Evolutionary conservation across 768 basidiomycete species (phyloP).

Genomic region (Mycena sanguinolenta): DNA sequence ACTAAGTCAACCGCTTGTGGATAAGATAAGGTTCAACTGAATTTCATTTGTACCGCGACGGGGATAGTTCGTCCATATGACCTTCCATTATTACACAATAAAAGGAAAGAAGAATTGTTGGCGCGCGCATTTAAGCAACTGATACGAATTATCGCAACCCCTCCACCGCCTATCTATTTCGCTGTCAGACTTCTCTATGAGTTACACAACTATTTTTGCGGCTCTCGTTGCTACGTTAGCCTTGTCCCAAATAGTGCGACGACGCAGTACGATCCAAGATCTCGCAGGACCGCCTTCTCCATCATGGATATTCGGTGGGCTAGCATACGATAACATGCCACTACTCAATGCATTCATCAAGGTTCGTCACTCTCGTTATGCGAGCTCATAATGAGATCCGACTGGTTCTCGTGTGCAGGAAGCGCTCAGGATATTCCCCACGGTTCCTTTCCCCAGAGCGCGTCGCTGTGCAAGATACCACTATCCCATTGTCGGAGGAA

Average conservation of each 20-base stretch:
- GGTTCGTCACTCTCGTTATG: neutral
- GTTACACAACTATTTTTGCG: neutral
- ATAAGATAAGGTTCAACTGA: no score
- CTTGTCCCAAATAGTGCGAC: neutral
- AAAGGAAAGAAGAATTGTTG: no score
- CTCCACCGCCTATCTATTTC: no score
- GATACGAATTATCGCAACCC: no score
- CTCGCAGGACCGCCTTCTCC: neutral
- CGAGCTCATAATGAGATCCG: neutral
- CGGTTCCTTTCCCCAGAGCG: neutral
- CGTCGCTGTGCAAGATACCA: neutral
- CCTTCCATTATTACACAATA: no score
- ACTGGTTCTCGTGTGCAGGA: neutral
- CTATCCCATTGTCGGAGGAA: neutral
- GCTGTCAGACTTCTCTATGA: neutral
- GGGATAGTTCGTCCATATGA: no score
- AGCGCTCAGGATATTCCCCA: neutral
- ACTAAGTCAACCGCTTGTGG: no score
- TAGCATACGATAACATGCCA: neutral
- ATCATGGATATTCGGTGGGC: slow-evolving; percentile 1
- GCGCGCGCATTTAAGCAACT: no score
- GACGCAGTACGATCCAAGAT: neutral
- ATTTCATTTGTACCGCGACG: no score
- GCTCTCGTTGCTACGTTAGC: neutral
- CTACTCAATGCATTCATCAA: slow-evolving; percentile 7